Percentiles rank a stretch among this genome's conserved stretches.
phyloP scores from a whole-genome alignment of 169 alveolate genomes.

The Plasmodium coatneyi region DNA sequence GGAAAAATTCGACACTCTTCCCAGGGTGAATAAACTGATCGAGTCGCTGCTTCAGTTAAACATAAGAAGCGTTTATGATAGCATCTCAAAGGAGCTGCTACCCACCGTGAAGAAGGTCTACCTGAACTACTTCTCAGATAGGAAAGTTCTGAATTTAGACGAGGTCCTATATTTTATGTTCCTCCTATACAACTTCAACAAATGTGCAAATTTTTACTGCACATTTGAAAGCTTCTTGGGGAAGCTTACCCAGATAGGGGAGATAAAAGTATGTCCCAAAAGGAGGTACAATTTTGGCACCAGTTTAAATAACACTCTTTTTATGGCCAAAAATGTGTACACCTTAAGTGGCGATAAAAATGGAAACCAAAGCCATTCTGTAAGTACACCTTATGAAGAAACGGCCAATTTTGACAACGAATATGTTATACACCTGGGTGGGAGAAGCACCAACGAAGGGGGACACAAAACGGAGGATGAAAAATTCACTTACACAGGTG shows the following conservation, averaged over 20 bases:
- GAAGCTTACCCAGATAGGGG: neutral
- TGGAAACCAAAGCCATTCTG: neutral
- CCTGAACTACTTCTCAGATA: conserved; percentile 9
- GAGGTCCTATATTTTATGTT: conserved; percentile 32
- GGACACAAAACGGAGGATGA: neutral
- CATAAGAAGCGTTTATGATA: conserved; percentile 6
- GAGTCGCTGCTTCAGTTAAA: conserved; percentile 3
- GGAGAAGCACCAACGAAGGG: neutral
- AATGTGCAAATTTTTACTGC: neutral
- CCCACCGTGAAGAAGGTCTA: neutral
- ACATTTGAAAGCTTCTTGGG: conserved; percentile 20
- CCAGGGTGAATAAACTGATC: conserved; percentile 13
- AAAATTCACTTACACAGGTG: neutral
- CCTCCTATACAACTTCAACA: conserved; percentile 16
- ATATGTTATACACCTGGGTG: conserved; percentile 27
- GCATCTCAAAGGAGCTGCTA: neutral
- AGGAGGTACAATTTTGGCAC: conserved; percentile 21
- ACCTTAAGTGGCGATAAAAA: neutral
- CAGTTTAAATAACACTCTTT: conserved; percentile 37
- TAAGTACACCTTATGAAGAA: neutral
- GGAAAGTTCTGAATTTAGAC: conserved; percentile 6
- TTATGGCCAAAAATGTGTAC: conserved; percentile 31
- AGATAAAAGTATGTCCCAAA: conserved; percentile 3
- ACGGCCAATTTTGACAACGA: neutral
- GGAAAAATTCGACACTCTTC: conserved; percentile 24